Percentiles rank a stretch among this genome's conserved stretches.
Evolutionary conservation across 257 asterid genomes (phyloP).

Genomic region (Lycium ferocissimum): DNA sequence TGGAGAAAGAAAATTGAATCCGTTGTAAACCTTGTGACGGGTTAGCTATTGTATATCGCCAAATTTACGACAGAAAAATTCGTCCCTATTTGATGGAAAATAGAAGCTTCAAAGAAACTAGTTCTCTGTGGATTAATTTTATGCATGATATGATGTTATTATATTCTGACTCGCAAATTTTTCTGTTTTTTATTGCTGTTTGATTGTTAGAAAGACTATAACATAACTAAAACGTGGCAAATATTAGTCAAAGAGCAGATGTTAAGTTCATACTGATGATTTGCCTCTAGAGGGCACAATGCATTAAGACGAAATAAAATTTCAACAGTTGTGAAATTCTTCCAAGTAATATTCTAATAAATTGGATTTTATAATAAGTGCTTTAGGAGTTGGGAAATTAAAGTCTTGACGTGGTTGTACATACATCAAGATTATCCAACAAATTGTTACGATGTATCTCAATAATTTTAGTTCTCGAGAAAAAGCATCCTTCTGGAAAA

Average conservation of each 20-base stretch:
- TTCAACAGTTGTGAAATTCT: background rate
- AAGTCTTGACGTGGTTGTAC: background rate
- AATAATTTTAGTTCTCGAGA: too few species aligned
- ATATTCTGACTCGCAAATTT: background rate
- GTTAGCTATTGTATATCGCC: too few species aligned
- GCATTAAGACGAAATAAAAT: background rate
- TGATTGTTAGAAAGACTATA: background rate
- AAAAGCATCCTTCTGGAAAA: too few species aligned
- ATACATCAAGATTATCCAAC: background rate
- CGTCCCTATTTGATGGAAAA: background rate
- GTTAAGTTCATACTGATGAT: background rate
- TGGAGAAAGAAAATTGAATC: too few species aligned
- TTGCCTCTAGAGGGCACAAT: background rate
- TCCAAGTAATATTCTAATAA: background rate
- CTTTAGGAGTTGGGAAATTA: conserved; percentile 1
- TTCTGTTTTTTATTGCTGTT: background rate
- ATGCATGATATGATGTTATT: too few species aligned
- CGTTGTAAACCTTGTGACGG: too few species aligned
- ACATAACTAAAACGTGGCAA: background rate
- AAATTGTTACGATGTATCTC: too few species aligned
- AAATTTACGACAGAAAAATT: too few species aligned
- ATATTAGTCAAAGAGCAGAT: background rate
- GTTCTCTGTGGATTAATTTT: too few species aligned
- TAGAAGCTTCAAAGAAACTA: background rate
- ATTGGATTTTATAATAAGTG: background rate